Evolutionary conservation across 2,329 filamentous ascomycete genomes (phyloP).

Genomic region (Coleophoma eucalyptorum): DNA sequence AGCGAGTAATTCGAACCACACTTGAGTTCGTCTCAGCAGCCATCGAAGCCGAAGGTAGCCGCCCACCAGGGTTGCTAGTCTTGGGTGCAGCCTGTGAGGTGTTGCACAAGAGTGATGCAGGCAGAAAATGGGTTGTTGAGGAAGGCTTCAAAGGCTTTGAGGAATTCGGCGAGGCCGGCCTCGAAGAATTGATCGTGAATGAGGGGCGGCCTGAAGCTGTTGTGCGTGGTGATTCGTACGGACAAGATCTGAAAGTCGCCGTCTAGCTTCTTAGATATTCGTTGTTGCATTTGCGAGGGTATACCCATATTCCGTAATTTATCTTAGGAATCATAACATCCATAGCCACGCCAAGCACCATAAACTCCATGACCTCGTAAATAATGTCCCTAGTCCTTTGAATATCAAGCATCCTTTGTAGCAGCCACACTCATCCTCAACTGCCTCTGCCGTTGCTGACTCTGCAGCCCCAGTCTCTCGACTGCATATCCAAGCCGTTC

Average conservation of each 20-base stretch:
- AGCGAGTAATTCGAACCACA: conserved; percentile 87
- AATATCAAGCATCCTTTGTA: neutral
- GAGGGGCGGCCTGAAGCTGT: too few relatives aligned
- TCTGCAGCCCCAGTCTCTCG: conserved; percentile 63
- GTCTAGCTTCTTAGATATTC: too few relatives aligned
- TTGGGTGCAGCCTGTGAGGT: conserved; percentile 82
- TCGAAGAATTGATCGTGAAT: conserved; percentile 9
- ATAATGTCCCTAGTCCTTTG: too few relatives aligned
- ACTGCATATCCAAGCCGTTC: conserved; percentile 68
- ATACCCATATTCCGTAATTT: neutral
- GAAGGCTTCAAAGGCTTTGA: conserved; percentile 81
- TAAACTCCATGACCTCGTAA: neutral
- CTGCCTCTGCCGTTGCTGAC: conserved; percentile 64
- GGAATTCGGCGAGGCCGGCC: conserved; percentile 12
- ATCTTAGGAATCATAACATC: neutral
- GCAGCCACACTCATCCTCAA: conserved; percentile 70
- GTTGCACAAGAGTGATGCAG: conserved; percentile 53
- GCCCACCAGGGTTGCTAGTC: conserved; percentile 85
- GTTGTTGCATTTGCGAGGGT: too few relatives aligned
- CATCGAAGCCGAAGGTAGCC: conserved; percentile 82
- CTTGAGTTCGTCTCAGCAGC: conserved; percentile 75
- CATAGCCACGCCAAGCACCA: neutral
- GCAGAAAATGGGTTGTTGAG: conserved; percentile 76
- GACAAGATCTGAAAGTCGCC: conserved; percentile 10
- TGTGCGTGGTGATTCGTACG: neutral